These are phyloP conservation scores for Ustilago bromivora DNA, from an alignment of 1,284 basidiomycete species.

Conservation along the genomic window DNA sequence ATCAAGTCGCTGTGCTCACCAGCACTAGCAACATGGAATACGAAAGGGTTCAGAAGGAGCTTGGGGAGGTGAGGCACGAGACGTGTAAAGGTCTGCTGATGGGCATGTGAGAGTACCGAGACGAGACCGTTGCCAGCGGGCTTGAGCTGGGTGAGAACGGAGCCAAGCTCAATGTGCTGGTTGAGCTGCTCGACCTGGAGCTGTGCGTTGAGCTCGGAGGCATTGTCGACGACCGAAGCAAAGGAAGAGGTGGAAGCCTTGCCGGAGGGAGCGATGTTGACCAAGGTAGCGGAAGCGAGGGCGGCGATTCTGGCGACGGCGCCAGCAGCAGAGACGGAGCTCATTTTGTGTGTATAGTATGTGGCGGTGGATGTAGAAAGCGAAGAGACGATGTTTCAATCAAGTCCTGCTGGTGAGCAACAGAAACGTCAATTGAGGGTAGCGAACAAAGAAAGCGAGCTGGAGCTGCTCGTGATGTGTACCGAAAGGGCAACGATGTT, in stretches of 20 bases:
- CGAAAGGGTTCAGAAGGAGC: slow-evolving; percentile 56
- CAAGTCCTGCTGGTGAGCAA: not conserved
- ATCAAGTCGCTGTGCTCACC: slow-evolving; percentile 76
- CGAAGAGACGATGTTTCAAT: not conserved
- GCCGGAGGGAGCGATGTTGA: slow-evolving; percentile 46
- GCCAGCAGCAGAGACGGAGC: slow-evolving; percentile 46
- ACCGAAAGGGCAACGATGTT: not conserved
- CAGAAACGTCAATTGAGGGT: not conserved
- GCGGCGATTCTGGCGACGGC: slow-evolving; percentile 52
- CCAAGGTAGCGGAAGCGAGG: slow-evolving; percentile 47
- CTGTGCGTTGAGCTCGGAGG: slow-evolving; percentile 35
- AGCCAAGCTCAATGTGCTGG: slow-evolving; percentile 52
- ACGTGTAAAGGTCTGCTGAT: slow-evolving; percentile 57
- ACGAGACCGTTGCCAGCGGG: slow-evolving; percentile 48
- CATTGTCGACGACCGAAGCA: slow-evolving; percentile 33
- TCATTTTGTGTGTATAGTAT: slow-evolving; percentile 24
- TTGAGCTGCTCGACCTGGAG: slow-evolving; percentile 53
- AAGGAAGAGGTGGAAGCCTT: slow-evolving; percentile 43
- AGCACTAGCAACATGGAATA: slow-evolving; percentile 60
- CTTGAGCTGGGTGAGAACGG: slow-evolving; percentile 51
- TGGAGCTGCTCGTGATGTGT: not conserved
- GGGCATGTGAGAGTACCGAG: slow-evolving; percentile 53
- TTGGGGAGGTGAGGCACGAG: slow-evolving; percentile 64
- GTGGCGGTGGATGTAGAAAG: not conserved
- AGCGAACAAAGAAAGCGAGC: not conserved